Evolutionary conservation across 2,329 filamentous ascomycete species (phyloP).

Genomic region (Trichoderma afroharzianum): DNA sequence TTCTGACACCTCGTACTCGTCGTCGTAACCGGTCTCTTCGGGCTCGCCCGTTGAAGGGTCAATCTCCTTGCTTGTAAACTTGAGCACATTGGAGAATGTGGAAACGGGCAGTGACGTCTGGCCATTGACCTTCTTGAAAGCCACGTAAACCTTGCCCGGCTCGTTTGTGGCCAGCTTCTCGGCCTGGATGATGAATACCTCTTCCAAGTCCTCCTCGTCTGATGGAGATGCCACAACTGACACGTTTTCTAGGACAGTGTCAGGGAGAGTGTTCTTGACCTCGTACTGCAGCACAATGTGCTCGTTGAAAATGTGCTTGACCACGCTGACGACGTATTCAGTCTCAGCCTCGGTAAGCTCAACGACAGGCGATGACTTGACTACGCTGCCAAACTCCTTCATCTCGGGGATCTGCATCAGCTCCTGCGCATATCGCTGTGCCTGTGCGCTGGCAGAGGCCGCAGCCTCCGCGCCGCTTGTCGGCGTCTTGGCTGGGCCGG

Average conservation of each 20-base stretch:
- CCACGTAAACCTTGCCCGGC: slow-evolving; percentile 90
- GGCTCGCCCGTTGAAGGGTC: slow-evolving; percentile 91
- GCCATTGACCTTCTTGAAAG: slow-evolving; percentile 79
- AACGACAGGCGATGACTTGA: slow-evolving; percentile 83
- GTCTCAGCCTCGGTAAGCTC: slow-evolving; percentile 97
- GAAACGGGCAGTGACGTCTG: slow-evolving; percentile 73
- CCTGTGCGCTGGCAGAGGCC: slow-evolving; percentile 72
- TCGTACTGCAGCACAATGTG: slow-evolving; percentile 95
- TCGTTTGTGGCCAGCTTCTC: slow-evolving; percentile 79
- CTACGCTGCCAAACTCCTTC: slow-evolving; percentile 79
- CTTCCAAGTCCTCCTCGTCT: slow-evolving; percentile 79
- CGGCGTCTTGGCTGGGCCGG: slow-evolving; percentile 70
- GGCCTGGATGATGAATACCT: slow-evolving; percentile 90
- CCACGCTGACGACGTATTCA: slow-evolving; percentile 87
- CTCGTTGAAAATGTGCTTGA: slow-evolving; percentile 98
- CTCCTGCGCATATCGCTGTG: slow-evolving; percentile 86
- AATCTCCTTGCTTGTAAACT: slow-evolving; percentile 97
- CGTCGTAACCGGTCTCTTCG: slow-evolving; percentile 89
- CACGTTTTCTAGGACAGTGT: slow-evolving; percentile 86
- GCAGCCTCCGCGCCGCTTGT: slow-evolving; percentile 68
- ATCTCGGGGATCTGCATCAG: slow-evolving; percentile 87
- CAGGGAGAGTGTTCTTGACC: slow-evolving; percentile 93
- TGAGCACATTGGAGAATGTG: slow-evolving; percentile 87
- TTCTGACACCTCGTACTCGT: slow-evolving; percentile 96
- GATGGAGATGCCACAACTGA: slow-evolving; percentile 75